Evolutionary conservation across 2,329 filamentous ascomycete genomes (phyloP).

Genomic region (Colletotrichum incanum): DNA sequence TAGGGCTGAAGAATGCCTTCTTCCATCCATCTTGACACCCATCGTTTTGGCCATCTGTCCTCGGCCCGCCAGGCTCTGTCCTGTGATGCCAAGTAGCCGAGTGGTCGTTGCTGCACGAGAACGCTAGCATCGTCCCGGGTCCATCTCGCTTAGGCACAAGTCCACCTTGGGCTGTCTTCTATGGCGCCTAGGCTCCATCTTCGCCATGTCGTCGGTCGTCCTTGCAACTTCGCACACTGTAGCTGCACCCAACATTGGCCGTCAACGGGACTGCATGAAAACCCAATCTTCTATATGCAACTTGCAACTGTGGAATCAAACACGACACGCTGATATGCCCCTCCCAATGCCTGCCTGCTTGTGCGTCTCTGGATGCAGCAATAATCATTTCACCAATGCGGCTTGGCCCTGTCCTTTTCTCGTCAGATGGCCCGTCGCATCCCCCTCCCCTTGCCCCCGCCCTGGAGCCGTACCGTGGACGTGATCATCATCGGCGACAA

Average conservation of each 20-base stretch:
- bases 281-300: constrained; percentile 19
- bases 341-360: constrained; percentile 19
- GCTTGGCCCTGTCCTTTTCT: constrained; percentile 9
- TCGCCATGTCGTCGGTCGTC: constrained; percentile 1
- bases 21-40: background rate
- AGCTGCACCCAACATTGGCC: background rate
- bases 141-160: constrained; percentile 25
- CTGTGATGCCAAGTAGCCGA: background rate
- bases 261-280: background rate
- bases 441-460: constrained; percentile 3
- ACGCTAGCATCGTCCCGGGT: constrained; percentile 18
- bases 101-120: background rate
- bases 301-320: constrained; percentile 24
- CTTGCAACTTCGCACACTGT: background rate
- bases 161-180: constrained; percentile 7
- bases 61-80: background rate
- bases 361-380: constrained; percentile 9
- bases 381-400: constrained; percentile 24
- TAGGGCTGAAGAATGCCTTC: constrained; percentile 32
- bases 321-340: constrained; percentile 33
- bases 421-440: constrained; percentile 20
- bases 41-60: background rate
- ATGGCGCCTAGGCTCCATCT: constrained; percentile 15
- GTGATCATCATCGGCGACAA: constrained; percentile 1
- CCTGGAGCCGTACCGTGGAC: constrained; percentile 11